These are phyloP conservation scores for Erysimum pusillum DNA, from an alignment of 441 rosid genomes.

Conservation along the genomic window DNA sequence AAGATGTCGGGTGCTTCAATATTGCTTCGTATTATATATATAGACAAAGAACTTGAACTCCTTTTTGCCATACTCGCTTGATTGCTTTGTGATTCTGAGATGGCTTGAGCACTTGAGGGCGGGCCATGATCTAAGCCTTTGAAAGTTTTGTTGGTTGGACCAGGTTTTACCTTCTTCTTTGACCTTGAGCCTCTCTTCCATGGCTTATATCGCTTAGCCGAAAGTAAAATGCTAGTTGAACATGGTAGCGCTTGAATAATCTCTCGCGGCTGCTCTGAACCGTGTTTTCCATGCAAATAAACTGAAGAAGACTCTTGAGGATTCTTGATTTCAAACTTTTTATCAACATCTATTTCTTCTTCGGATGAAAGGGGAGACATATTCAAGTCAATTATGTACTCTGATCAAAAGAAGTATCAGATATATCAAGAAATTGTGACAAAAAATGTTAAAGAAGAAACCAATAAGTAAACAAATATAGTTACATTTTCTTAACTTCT, in stretches of 20 bases:
- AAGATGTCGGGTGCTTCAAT: no score
- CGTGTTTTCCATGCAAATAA: conserved; percentile 36
- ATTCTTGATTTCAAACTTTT: conserved; percentile 44
- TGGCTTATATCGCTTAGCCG: conserved; percentile 42
- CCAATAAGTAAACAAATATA: neutral
- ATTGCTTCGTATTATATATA: conserved; percentile 43
- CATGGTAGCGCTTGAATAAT: conserved; percentile 65
- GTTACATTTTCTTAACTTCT: conserved; percentile 48
- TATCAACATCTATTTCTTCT: conserved; percentile 34
- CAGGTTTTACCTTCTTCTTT: conserved; percentile 30
- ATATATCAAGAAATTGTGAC: conserved; percentile 10
- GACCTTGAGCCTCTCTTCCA: conserved; percentile 29
- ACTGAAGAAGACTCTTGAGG: conserved; percentile 46
- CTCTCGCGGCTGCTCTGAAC: conserved; percentile 41
- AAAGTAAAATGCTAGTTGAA: conserved; percentile 38
- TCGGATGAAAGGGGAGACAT: conserved; percentile 39
- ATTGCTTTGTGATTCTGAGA: conserved; percentile 27
- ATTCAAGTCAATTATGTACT: conserved; percentile 45
- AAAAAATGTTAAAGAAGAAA: conserved; percentile 16
- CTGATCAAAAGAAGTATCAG: conserved; percentile 46
- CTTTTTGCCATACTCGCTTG: conserved; percentile 51
- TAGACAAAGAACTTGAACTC: conserved; percentile 50
- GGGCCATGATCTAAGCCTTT: conserved; percentile 25
- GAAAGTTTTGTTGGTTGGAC: conserved; percentile 51
- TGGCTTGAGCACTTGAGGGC: conserved; percentile 35